phyloP scores from a whole-genome alignment of 306 rosid species.

The Dalbergia oliveri region DNA sequence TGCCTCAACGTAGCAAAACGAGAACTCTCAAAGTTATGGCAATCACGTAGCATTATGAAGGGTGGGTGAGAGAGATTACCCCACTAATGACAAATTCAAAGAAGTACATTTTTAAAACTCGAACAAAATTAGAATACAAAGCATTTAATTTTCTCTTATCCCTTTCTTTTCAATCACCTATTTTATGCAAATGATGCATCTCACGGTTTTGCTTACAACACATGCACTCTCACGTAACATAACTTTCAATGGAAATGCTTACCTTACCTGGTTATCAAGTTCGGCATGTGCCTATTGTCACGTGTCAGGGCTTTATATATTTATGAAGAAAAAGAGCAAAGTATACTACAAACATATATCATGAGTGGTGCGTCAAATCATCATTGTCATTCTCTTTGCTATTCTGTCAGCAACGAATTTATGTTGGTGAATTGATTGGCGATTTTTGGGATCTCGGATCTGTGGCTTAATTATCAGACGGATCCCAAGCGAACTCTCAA shows the following conservation, averaged over 20 bases:
- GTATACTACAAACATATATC: constrained; percentile 39
- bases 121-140: background rate
- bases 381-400: constrained; percentile 19
- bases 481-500: background rate
- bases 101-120: constrained; percentile 1
- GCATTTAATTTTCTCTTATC: background rate
- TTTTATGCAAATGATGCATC: background rate
- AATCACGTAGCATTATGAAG: constrained; percentile 35
- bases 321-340: constrained; percentile 3
- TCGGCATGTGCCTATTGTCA: constrained; percentile 37
- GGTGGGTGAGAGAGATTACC: constrained; percentile 31
- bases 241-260: constrained; percentile 29
- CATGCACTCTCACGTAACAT: background rate
- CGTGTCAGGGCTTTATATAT: constrained; percentile 18
- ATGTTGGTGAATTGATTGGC: constrained; percentile 49
- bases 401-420: constrained; percentile 38
- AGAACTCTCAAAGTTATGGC: background rate
- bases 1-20: constrained; percentile 44
- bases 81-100: constrained; percentile 11
- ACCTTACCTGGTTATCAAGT: background rate
- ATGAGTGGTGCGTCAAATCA: constrained; percentile 50
- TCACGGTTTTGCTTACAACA: background rate
- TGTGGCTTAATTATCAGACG: background rate
- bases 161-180: background rate
- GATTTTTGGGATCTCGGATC: constrained; percentile 25